Evolutionary conservation across 192 early-diverging fungal species (phyloP), one percentile per base, ranked within the genome.

Genomic region (Obelidium mucronatum): DNA sequence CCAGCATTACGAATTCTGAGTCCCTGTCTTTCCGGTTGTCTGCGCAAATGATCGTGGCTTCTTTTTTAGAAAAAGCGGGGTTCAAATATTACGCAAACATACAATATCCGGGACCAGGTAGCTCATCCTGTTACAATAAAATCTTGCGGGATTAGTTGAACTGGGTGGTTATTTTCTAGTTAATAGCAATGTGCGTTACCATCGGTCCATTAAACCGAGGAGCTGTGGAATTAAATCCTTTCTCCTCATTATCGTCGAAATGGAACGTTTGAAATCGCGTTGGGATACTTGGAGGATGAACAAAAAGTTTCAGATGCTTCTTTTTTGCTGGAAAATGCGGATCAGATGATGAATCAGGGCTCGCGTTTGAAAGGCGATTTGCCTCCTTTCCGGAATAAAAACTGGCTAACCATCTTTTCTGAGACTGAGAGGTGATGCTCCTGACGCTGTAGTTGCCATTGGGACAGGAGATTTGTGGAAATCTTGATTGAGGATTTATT

Each of bases 51-150:
- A n/a, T n/a, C n/a, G n/a, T 51, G 8, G 48, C 11, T 8, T 51
- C 11, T 51, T 13, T 51, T 22, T 22, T 13, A 51, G 22, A 51
- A 51, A 51, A 51, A 51, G 8, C 22, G 48, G 22, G 22, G 8
- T 51, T 51, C 8, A 22, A 51, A 51, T 51, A 8, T 13, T 13
- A 51, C 11, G 48, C 48, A 22, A 2, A 36, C 67, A 36, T 33
- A 78, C 85, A 88, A 42, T 88, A 88, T 58, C 86, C 86, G 13
- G 86, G 86, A 30, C 86, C 86, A 4, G 86, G 86, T 6, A 88
- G 66, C 44, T 88, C 86, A 66, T 83, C 70, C 80, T 82, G 75
- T 59, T 44, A 67, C 8, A 39, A 5, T 19, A 66, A 67, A 34
- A 39, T 2, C 1, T 19, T 19, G 13, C 48, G 8, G 2, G 26